These are phyloP conservation scores for Suhomyces coccinellae DNA, from an alignment of 1,139 yeast species.

Conservation along the genomic window DNA sequence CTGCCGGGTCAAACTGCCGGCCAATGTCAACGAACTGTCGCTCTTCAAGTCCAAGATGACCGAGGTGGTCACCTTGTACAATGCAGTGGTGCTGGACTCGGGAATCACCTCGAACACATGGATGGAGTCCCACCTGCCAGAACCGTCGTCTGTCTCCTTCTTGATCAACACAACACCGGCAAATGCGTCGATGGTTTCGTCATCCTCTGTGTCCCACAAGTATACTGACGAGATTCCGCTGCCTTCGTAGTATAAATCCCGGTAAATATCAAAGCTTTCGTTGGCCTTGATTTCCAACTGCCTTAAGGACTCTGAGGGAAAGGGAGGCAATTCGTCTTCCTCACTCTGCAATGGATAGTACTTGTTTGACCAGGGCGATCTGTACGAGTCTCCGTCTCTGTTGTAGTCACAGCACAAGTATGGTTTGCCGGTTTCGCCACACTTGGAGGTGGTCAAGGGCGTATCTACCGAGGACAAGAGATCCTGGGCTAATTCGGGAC, in stretches of 20 bases:
- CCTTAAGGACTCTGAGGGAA: conserved; percentile 67
- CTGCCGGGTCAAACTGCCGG: conserved; percentile 88
- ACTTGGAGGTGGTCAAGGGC: conserved; percentile 64
- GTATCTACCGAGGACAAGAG: conserved; percentile 84
- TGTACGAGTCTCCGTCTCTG: conserved; percentile 87
- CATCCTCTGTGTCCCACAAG: conserved; percentile 77
- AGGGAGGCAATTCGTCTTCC: conserved; percentile 63
- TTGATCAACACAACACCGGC: conserved; percentile 92
- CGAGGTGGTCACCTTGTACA: conserved; percentile 81
- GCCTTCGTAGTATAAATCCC: conserved; percentile 94
- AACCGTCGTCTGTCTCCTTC: conserved; percentile 57
- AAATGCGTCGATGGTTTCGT: conserved; percentile 50
- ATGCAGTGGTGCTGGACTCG: conserved; percentile 47
- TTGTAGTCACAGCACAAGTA: conserved; percentile 91
- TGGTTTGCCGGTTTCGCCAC: conserved; percentile 61
- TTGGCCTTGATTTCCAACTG: conserved; percentile 79
- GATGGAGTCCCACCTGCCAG: conserved; percentile 85
- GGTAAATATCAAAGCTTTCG: conserved; percentile 87
- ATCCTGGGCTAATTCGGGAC: conserved; percentile 74
- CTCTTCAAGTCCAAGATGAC: conserved; percentile 70
- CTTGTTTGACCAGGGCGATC: conserved; percentile 89
- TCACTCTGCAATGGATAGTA: conserved; percentile 63
- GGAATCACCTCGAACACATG: conserved; percentile 84
- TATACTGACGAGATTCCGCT: conserved; percentile 85
- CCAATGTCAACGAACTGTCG: conserved; percentile 49